Conservation (phyloP, 148 eudicot genomes). For the Gaultheria prostrata region DNA sequence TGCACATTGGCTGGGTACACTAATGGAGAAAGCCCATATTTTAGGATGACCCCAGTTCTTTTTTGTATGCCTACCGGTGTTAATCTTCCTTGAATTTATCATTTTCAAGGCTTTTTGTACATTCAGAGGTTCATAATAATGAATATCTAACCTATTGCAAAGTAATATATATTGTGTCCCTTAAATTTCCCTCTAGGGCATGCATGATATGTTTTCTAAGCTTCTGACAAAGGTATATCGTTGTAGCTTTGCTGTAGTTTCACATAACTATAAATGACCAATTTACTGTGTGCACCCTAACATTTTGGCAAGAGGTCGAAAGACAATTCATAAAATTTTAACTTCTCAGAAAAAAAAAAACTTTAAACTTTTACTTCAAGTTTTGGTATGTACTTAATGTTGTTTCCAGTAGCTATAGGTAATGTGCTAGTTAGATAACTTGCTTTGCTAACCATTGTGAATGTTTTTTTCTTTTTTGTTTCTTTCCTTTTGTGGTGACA, state of each 20-base stretch:
- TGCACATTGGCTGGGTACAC: neutral
- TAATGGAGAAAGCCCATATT: neutral
- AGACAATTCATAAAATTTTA: neutral
- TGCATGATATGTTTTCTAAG: no score
- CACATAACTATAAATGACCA: no score
- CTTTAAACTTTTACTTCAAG: neutral
- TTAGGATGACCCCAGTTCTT: neutral
- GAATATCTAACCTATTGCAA: neutral
- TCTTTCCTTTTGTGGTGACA: conserved; percentile 26
- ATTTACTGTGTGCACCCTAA: no score
- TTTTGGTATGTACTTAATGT: neutral
- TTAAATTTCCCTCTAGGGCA: no score
- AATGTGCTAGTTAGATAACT: neutral
- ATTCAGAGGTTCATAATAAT: neutral
- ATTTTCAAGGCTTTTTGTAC: neutral
- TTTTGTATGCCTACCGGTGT: neutral
- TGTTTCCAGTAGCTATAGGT: neutral
- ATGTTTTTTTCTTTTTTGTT: neutral
- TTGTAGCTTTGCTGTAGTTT: no score
- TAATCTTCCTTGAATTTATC: neutral
- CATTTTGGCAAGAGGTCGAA: neutral
- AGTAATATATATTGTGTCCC: neutral
- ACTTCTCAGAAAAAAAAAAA: no score
- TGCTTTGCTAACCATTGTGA: neutral
- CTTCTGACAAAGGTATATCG: no score